Evolutionary conservation across 495 filamentous ascomycete genomes (phyloP).

Genomic region (Xylaria nigripes): DNA sequence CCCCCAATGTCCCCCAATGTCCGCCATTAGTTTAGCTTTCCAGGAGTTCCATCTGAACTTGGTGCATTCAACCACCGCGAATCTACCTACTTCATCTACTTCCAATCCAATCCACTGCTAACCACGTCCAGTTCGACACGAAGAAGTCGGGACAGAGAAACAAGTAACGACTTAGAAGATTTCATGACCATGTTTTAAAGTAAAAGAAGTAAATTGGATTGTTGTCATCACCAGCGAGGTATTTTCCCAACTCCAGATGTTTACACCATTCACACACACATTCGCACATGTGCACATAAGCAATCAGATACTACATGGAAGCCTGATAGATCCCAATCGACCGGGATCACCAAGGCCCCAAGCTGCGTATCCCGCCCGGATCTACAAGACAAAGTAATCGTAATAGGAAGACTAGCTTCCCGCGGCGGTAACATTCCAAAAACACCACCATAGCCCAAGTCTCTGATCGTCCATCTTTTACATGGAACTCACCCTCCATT

Average conservation of each 20-base stretch:
- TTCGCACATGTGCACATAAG: neutral
- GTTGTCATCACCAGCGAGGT: slow-evolving; percentile 2
- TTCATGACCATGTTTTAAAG: neutral
- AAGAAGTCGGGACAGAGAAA: no score
- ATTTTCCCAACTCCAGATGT: slow-evolving; percentile 15
- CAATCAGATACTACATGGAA: neutral
- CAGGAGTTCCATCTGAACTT: no score
- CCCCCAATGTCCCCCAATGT: no score
- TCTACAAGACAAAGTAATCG: neutral
- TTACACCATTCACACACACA: slow-evolving; percentile 4
- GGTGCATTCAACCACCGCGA: no score
- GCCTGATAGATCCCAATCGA: neutral
- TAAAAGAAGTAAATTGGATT: neutral
- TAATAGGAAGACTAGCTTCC: neutral
- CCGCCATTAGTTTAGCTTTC: no score
- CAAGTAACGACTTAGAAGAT: no score
- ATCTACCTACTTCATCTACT: no score
- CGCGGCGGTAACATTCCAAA: neutral
- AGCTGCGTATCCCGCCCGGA: no score
- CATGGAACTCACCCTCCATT: neutral
- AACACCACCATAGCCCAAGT: neutral
- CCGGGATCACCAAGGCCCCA: neutral
- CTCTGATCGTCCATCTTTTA: neutral
- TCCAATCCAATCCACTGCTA: no score
- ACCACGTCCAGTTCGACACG: no score